Conservation (phyloP, 202 grass and related monocot species). For the Tripidium arundinaceum region DNA sequence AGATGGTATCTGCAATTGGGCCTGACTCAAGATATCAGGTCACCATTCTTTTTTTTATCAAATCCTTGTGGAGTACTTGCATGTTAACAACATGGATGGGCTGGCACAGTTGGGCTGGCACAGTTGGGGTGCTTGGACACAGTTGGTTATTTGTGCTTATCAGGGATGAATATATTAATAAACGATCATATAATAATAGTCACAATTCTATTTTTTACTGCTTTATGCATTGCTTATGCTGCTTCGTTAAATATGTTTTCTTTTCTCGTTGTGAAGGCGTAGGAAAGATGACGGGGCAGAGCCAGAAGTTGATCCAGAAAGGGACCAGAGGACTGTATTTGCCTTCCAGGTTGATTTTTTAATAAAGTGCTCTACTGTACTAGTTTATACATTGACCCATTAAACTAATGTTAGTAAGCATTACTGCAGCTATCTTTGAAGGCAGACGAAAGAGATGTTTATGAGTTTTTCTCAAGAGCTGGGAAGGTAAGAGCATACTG, state of each 20-base stretch:
- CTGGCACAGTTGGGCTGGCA: background rate
- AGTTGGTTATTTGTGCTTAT: conserved; percentile 1
- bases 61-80: conserved; percentile 6
- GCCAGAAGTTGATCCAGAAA: conserved; percentile 91
- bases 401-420: conserved; percentile 32
- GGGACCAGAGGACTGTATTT: conserved; percentile 99
- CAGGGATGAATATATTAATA: background rate
- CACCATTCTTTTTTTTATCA: conserved; percentile 37
- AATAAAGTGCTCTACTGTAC: background rate
- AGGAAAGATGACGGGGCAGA: conserved; percentile 83
- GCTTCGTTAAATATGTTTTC: background rate
- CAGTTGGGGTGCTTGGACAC: background rate
- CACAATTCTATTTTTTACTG: background rate
- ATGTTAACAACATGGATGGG: conserved; percentile 15
- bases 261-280: conserved; percentile 44
- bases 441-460: conserved; percentile 96
- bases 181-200: background rate
- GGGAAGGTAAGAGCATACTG: conserved; percentile 64
- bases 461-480: conserved; percentile 98
- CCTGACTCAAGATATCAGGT: conserved; percentile 62
- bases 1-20: conserved; percentile 61
- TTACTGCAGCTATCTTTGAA: conserved; percentile 81
- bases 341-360: conserved; percentile 79
- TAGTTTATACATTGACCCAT: conserved; percentile 1
- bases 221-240: conserved; percentile 17